Percentiles rank a stretch among this genome's conserved stretches.
Evolutionary conservation across 2,329 filamentous ascomycete genomes (phyloP).

Genomic region (Plenodomus tracheiphilus): DNA sequence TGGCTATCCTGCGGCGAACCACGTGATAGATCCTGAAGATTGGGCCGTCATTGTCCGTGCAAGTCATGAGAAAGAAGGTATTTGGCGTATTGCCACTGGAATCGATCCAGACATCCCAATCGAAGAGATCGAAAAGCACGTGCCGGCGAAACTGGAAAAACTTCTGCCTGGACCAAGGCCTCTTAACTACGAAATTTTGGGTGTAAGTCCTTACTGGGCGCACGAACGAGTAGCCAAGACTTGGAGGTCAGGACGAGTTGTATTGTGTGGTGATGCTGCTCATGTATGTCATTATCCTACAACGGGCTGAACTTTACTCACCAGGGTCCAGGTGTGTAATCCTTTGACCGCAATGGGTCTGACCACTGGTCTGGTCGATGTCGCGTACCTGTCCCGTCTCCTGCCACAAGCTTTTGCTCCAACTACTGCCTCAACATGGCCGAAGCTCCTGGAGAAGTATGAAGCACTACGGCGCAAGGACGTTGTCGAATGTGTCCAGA

Average conservation of each 20-base stretch:
- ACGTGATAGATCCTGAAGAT: neutral
- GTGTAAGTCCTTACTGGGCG: neutral
- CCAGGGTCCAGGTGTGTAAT: neutral
- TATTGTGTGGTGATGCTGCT: conserved; percentile 1
- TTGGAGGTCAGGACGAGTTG: neutral
- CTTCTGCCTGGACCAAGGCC: conserved; percentile 1
- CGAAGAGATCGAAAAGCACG: neutral
- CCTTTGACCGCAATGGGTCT: neutral
- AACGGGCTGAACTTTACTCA: neutral
- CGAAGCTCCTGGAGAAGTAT: neutral
- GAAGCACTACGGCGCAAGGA: neutral
- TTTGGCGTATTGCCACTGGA: neutral
- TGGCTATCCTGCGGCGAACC: conserved; percentile 1
- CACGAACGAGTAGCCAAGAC: neutral
- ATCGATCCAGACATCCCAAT: neutral
- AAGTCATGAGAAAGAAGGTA: conserved; percentile 1
- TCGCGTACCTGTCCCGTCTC: conserved; percentile 1
- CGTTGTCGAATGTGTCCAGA: neutral
- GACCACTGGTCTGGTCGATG: neutral
- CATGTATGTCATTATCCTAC: neutral
- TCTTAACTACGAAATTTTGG: neutral
- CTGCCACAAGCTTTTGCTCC: neutral
- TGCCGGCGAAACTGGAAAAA: conserved; percentile 1
- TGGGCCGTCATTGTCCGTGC: conserved; percentile 1
- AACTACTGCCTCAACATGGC: neutral